phyloP scores from a whole-genome alignment of 208 protist species.

The Naegleria lovaniensis region DNA sequence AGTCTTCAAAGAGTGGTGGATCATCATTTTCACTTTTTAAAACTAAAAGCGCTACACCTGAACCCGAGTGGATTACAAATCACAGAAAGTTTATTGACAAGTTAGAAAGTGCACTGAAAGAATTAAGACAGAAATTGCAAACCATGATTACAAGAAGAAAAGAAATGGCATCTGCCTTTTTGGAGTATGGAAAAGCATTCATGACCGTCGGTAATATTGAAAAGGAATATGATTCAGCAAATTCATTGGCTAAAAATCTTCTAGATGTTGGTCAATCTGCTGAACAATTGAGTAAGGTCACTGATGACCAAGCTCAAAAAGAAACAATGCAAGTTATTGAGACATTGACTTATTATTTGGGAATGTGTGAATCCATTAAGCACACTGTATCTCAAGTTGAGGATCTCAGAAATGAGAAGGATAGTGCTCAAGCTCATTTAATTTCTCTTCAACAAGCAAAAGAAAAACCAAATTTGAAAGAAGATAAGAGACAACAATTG shows the following conservation, averaged over 20 bases:
- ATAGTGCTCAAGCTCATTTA: neutral
- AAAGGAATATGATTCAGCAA: conserved; percentile 41
- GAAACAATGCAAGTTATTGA: conserved; percentile 63
- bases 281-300: conserved; percentile 51
- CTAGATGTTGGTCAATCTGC: conserved; percentile 56
- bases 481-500: conserved; percentile 38
- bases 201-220: conserved; percentile 51
- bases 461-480: conserved; percentile 33
- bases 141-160: conserved; percentile 46
- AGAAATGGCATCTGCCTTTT: conserved; percentile 45
- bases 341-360: conserved; percentile 67
- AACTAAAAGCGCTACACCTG: neutral
- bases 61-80: conserved; percentile 42
- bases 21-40: conserved; percentile 18
- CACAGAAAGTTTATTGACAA: conserved; percentile 47
- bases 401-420: conserved; percentile 26
- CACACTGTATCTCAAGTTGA: conserved; percentile 58
- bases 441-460: conserved; percentile 16
- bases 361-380: conserved; percentile 63
- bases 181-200: conserved; percentile 55
- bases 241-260: conserved; percentile 50
- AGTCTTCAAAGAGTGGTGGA: neutral
- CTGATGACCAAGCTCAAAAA: conserved; percentile 59
- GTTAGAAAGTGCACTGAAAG: conserved; percentile 48
- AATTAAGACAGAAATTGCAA: conserved; percentile 48